Conservation (phyloP, 1,284 basidiomycete species). For the Waitea zeae region DNA sequence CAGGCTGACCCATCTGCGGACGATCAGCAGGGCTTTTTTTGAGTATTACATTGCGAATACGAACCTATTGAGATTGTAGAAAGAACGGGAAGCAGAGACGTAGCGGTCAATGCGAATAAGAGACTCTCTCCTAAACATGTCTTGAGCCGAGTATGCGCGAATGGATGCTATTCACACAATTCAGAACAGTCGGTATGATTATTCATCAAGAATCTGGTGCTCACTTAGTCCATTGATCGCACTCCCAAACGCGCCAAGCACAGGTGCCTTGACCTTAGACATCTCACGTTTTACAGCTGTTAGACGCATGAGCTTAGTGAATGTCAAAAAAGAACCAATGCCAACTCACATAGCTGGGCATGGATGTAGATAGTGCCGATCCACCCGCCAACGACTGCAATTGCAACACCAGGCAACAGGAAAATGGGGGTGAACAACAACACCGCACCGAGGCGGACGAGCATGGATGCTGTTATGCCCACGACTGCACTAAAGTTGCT, state of each 20-base stretch:
- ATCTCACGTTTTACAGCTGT: slow-evolving; percentile 53
- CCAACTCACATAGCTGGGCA: slow-evolving; percentile 57
- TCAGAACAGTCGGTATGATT: too few species aligned
- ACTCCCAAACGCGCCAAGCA: slow-evolving; percentile 54
- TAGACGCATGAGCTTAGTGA: not conserved
- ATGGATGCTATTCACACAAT: slow-evolving; percentile 29
- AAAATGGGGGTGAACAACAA: slow-evolving; percentile 28
- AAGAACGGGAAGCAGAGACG: slow-evolving; percentile 24
- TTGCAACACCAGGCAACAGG: slow-evolving; percentile 20
- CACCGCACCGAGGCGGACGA: slow-evolving; percentile 24
- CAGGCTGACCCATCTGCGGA: slow-evolving; percentile 40
- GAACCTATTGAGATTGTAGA: slow-evolving; percentile 37
- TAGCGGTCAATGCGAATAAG: slow-evolving; percentile 28
- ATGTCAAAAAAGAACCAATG: too few species aligned
- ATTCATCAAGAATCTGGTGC: slow-evolving; percentile 17
- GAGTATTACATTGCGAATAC: too few species aligned
- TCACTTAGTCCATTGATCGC: slow-evolving; percentile 48
- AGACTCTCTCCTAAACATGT: slow-evolving; percentile 26
- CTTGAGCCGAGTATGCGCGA: slow-evolving; percentile 38
- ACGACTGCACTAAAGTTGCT: slow-evolving; percentile 11
- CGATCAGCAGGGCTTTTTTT: too few species aligned
- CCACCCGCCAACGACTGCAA: slow-evolving; percentile 27
- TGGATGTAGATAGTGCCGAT: slow-evolving; percentile 42
- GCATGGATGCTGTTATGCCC: slow-evolving; percentile 14
- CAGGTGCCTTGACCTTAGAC: slow-evolving; percentile 49